phyloP scores from a whole-genome alignment of 768 basidiomycete species.

The Filobasidium wieringae region DNA sequence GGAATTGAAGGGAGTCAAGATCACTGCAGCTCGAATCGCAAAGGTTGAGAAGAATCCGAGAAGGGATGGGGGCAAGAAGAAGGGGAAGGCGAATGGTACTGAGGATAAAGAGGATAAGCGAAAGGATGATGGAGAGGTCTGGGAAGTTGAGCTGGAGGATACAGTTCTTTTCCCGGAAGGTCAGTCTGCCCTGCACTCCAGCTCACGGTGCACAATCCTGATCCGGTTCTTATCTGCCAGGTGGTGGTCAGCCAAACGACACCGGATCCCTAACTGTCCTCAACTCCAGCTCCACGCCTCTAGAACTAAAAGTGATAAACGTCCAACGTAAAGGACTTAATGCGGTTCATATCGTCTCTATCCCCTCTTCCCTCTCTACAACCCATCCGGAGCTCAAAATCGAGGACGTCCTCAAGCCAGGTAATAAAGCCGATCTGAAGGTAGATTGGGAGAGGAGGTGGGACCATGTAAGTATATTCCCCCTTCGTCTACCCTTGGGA shows the following conservation, averaged over 20 bases:
- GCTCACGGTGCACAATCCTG: not conserved
- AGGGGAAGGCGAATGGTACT: not conserved
- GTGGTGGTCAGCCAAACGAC: slow-evolving; percentile 37
- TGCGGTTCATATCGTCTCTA: slow-evolving; percentile 29
- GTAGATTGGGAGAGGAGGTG: slow-evolving; percentile 36
- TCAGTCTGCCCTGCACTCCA: slow-evolving; percentile 5
- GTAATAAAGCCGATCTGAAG: slow-evolving; percentile 23
- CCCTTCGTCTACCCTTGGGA: too few species aligned
- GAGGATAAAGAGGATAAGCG: not conserved
- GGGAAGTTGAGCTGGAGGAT: slow-evolving; percentile 33
- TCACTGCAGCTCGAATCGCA: not conserved
- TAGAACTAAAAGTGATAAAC: slow-evolving; percentile 4
- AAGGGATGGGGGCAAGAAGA: not conserved
- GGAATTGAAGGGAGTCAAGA: slow-evolving; percentile 6
- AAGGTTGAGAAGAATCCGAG: slow-evolving; percentile 3
- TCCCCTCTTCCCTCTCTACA: slow-evolving; percentile 7
- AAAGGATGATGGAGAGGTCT: slow-evolving; percentile 17
- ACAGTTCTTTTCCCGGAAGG: slow-evolving; percentile 39
- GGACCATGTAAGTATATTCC: slow-evolving; percentile 27
- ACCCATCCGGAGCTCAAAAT: not conserved
- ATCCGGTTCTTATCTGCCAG: slow-evolving; percentile 12
- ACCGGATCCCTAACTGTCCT: slow-evolving; percentile 20
- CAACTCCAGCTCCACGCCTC: not conserved
- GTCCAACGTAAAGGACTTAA: slow-evolving; percentile 25
- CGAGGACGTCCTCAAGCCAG: slow-evolving; percentile 3